Evolutionary conservation across 176 grass and related monocot species (phyloP), one percentile per base, ranked within the genome.

Genomic region (bread wheat (Triticum aestivum)): DNA sequence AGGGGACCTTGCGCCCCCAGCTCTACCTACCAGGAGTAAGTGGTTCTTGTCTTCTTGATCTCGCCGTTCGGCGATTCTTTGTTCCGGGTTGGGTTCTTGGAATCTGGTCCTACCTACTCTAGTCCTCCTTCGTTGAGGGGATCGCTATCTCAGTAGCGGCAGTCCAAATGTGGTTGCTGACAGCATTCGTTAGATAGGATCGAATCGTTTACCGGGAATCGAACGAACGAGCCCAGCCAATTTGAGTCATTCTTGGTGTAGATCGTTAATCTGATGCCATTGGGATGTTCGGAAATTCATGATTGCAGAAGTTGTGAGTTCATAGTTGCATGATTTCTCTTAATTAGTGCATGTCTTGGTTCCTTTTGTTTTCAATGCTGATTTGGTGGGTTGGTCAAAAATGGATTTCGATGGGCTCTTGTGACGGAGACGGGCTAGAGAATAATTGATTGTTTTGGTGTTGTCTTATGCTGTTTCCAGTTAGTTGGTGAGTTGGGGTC

Each of bases 1-100:
- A n/a, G 34, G 20, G 11, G 74, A 17, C 58, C 84, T 71, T 24
- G 75, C 76, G n/a, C 84, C 70, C 54, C 90, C 93, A 9, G 82
- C 79, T 41, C 75, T 89, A 44, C 88, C 88, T 62, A 85, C 86
- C 42, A 95, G 87, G 82, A 91, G 96, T 95, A 75, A 88, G 93
- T 91, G 52, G 3, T 32, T 83, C 80, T 81, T 62, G 32, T 39
- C 56, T 73, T 85, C 78, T 75, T 82, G 51, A 42, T 86, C 54
- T 81, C 37, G 41, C 79, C 44, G 4, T 21, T 41, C 6, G 30
- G 17, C 17, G 21, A 63, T 79, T 83, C 38, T 62, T 77, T 83
- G 74, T 75, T 89, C 49, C 51, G 75, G 75, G 35, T 61, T 80
- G 67, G 62, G 34, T 89, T 79, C 66, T 59, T 84, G 39, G 75